These are phyloP conservation scores for Curvularia hawaiiensis DNA, from an alignment of 2,329 filamentous ascomycete species.

Conservation along the genomic window DNA sequence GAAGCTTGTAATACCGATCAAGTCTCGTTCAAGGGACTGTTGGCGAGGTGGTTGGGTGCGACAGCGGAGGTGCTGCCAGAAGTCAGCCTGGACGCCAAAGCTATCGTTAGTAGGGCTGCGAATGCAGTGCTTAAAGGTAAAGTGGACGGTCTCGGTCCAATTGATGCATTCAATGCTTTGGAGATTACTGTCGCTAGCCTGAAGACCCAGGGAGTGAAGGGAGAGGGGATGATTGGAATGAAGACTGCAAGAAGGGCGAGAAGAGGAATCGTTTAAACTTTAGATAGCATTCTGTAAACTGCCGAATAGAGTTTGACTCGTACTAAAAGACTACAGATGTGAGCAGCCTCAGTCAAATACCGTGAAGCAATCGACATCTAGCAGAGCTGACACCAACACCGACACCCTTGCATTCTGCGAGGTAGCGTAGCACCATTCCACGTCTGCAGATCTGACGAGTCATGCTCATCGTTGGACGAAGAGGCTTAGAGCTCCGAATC, in stretches of 20 bases:
- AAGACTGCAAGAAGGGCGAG: conserved; percentile 1
- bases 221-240: conserved; percentile 21
- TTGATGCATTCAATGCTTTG: conserved; percentile 23
- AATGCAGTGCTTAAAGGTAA: conserved; percentile 15
- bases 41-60: conserved; percentile 38
- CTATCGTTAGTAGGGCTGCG: conserved; percentile 20
- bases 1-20: conserved; percentile 67
- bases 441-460: too few relatives aligned
- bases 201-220: conserved; percentile 21
- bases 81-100: conserved; percentile 17
- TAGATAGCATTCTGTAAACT: conserved; percentile 3
- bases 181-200: conserved; percentile 28
- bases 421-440: too few relatives aligned
- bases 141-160: conserved; percentile 14
- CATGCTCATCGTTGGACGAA: too few relatives aligned
- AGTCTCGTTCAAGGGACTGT: conserved; percentile 65
- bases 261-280: conserved; percentile 21
- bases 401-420: too few relatives aligned
- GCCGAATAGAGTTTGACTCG: not conserved
- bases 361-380: too few relatives aligned
- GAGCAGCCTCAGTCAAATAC: too few relatives aligned
- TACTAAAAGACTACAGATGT: not conserved
- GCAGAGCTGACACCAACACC: too few relatives aligned
- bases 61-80: conserved; percentile 29
- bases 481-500: too few relatives aligned